Percentiles rank a stretch among this genome's conserved stretches.
Conservation (phyloP, 2,329 filamentous ascomycete genomes). For the Trichophyton mentagrophytes region DNA sequence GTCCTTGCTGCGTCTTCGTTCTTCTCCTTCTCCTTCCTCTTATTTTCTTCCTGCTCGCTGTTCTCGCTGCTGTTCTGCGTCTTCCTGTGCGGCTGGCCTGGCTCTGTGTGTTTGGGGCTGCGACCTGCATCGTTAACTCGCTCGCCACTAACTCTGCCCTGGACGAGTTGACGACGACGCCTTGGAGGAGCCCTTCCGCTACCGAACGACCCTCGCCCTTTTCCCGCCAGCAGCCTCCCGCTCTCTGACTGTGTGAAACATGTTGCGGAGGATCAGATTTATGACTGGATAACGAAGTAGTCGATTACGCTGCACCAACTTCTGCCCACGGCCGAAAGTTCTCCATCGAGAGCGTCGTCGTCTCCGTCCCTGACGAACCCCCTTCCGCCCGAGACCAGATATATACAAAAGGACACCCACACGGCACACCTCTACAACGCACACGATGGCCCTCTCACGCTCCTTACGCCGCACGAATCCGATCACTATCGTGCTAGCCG, state of each 20-base stretch:
- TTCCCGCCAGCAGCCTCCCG: too few species aligned
- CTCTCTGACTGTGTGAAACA: not conserved
- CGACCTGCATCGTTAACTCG: too few species aligned
- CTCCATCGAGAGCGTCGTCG: not conserved
- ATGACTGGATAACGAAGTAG: not conserved
- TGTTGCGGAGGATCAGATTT: constrained; percentile 1
- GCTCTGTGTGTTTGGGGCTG: not conserved
- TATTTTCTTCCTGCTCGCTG: too few species aligned
- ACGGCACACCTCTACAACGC: too few species aligned
- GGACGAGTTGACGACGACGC: too few species aligned
- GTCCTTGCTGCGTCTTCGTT: not conserved
- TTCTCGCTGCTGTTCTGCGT: too few species aligned
- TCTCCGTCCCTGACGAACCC: not conserved
- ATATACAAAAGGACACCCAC: too few species aligned
- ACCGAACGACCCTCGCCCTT: too few species aligned
- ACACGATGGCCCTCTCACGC: constrained; percentile 47
- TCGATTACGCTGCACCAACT: not conserved
- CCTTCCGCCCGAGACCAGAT: not conserved
- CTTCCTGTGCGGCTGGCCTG: not conserved
- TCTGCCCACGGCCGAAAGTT: not conserved
- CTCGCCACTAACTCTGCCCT: too few species aligned
- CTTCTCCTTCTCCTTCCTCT: not conserved
- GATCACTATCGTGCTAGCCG: constrained; percentile 59
- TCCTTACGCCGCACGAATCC: constrained; percentile 67
- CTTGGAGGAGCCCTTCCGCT: too few species aligned